Evolutionary conservation across 768 basidiomycete genomes (phyloP), one percentile per base, ranked within the genome.

Genomic region (Trametes meyenii): DNA sequence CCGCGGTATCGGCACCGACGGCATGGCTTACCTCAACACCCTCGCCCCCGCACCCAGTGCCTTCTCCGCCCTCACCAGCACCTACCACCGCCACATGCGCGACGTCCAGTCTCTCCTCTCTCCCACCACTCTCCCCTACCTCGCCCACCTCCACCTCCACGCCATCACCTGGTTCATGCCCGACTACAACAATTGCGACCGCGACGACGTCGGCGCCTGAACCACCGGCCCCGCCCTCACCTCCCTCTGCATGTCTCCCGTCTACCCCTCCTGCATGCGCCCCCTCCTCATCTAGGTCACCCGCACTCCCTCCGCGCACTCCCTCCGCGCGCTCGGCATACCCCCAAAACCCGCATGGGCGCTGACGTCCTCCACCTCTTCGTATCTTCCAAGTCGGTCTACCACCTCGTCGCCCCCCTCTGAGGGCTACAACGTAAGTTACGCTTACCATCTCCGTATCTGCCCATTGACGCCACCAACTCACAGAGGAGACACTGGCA

Each of bases 11-110:
- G 14, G 54, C 35, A 8, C 49, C 11, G 49, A 50, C 21, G 60
- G 60, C 29, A 61, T 38, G 39, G 21, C 29, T 1, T 61, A 44
- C 29, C 21, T 61, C 2, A 55, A 42, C 49, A 61, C 54, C 11
- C 46, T 55, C 6, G 46, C 26, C n/a, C 29, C 17, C 14, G 29
- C 49, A 2, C 19, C 55, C 52, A 50, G 24, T 6, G 12, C 26
- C 26, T 55, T 61, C 40, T 16, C 40, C 1, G 50, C 53, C 8
- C 60, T 61, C 54, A 61, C 60, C 33, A 49, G 50, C 29, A 61
- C 60, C 1, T 33, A 44, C 48, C 60, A 55, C 21, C 53, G 40
- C 33, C 21, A 50, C 49, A 36, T 61, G 54, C 54, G 49, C 40
- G 48, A 55, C 48, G 60, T 56, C 2, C 60, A 61, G 49, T 12